These are phyloP conservation scores for Camellia japonica DNA, from an alignment of 148 eudicot genomes.

Conservation along the genomic window DNA sequence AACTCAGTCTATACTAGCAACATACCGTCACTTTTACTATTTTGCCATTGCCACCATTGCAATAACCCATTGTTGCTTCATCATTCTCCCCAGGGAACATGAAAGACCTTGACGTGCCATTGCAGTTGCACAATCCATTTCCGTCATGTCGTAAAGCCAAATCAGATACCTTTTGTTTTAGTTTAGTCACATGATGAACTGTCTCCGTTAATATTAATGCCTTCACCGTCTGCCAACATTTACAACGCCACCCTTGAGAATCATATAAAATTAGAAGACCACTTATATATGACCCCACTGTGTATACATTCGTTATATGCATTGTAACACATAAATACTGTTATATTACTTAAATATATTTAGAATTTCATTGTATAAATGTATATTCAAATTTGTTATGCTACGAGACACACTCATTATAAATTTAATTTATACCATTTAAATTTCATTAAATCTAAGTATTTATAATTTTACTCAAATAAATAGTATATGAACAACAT, in stretches of 20 bases:
- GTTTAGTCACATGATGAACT: slow-evolving; percentile 27
- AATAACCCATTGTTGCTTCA: slow-evolving; percentile 10
- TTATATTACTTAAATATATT: too few species aligned
- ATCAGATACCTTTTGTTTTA: slow-evolving; percentile 16
- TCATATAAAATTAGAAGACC: neutral
- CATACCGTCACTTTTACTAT: slow-evolving; percentile 23
- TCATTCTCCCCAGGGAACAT: slow-evolving; percentile 22
- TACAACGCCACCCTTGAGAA: neutral
- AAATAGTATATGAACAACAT: too few species aligned
- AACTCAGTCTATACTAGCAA: slow-evolving; percentile 27
- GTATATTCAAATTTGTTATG: too few species aligned
- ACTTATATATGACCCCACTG: too few species aligned
- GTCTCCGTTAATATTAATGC: slow-evolving; percentile 27
- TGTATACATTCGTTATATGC: too few species aligned
- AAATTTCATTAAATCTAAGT: too few species aligned
- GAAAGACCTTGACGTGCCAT: neutral
- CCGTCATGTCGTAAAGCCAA: neutral
- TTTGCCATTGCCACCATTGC: neutral
- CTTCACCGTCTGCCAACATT: slow-evolving; percentile 23
- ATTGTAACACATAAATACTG: too few species aligned
- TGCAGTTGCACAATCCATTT: neutral
- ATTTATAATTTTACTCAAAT: too few species aligned
- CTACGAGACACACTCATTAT: too few species aligned
- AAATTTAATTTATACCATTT: too few species aligned
- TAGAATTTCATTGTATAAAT: too few species aligned